Evolutionary conservation across 306 rosid species (phyloP).

Genomic region (Macrotyloma uniflorum): DNA sequence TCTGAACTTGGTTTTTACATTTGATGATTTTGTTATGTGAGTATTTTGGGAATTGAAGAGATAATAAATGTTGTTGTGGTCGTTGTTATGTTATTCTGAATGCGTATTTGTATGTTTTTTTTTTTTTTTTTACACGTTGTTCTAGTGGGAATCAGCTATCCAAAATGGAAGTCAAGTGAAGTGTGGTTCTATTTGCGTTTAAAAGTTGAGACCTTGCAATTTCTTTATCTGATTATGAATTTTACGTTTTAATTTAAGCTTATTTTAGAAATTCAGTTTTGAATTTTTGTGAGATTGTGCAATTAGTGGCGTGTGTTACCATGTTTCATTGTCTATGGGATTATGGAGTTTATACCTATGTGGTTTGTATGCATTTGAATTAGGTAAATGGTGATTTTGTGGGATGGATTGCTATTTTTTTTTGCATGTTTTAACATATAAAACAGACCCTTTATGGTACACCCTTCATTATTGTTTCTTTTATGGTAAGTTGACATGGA

Average conservation of each 20-base stretch:
- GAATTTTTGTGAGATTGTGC: not conserved
- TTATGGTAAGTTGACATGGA: conserved; percentile 3
- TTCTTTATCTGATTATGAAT: not conserved
- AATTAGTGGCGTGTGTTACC: not conserved
- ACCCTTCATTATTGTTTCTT: not conserved
- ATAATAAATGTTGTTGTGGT: not conserved
- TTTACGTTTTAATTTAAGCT: not conserved
- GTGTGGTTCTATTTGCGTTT: not conserved
- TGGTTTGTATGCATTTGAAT: not conserved
- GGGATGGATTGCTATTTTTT: not conserved
- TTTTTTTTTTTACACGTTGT: not conserved
- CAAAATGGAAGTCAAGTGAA: not conserved
- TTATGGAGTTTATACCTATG: not conserved
- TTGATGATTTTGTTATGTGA: not conserved
- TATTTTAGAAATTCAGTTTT: not conserved
- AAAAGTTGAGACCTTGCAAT: not conserved
- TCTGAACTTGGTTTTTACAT: not conserved
- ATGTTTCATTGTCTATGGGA: not conserved
- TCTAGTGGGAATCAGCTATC: not conserved
- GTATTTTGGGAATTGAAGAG: not conserved
- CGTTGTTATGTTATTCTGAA: not conserved
- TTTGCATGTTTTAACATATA: not conserved
- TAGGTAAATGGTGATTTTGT: conserved; percentile 5
- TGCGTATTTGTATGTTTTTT: not conserved
- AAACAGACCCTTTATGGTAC: not conserved